Percentiles rank a stretch among this genome's conserved stretches.
These are phyloP conservation scores for Cryptococcus sp. DNA, from an alignment of 1,284 basidiomycete genomes.

Conservation along the genomic window DNA sequence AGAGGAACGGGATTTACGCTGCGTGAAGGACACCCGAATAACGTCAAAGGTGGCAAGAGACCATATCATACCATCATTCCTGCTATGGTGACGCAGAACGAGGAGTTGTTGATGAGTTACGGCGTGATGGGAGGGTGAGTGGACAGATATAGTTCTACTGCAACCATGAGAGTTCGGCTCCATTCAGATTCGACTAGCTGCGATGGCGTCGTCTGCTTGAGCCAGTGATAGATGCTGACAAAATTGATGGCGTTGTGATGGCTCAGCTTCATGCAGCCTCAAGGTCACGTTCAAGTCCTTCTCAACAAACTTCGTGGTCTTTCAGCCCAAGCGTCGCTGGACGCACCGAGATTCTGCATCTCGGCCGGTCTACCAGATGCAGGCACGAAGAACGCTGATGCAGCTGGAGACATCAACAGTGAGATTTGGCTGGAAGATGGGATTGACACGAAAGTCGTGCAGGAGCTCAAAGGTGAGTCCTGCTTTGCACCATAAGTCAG, in stretches of 20 bases:
- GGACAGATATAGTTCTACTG: not conserved
- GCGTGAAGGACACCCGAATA: slow-evolving; percentile 79
- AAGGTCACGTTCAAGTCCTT: slow-evolving; percentile 88
- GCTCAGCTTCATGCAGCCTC: slow-evolving; percentile 77
- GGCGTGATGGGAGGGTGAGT: slow-evolving; percentile 77
- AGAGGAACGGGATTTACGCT: slow-evolving; percentile 83
- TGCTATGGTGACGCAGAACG: slow-evolving; percentile 76
- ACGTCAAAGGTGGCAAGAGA: slow-evolving; percentile 74
- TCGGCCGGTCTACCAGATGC: slow-evolving; percentile 75
- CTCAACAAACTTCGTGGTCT: slow-evolving; percentile 85
- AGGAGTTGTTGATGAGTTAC: slow-evolving; percentile 82
- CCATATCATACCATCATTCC: slow-evolving; percentile 95
- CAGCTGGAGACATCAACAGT: slow-evolving; percentile 71
- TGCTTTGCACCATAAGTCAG: not conserved
- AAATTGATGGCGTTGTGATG: too few relatives aligned
- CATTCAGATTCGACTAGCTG: not conserved
- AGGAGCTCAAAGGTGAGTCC: slow-evolving; percentile 63
- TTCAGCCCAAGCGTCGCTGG: slow-evolving; percentile 70
- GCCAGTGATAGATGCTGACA: too few relatives aligned
- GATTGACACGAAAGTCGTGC: slow-evolving; percentile 64
- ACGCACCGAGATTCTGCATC: slow-evolving; percentile 95
- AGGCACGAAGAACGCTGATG: slow-evolving; percentile 53
- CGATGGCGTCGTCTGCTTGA: not conserved
- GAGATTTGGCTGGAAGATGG: slow-evolving; percentile 87
- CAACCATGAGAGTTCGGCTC: not conserved